phyloP scores from a whole-genome alignment of 2,329 filamentous ascomycete species.

The Beauveria caledonica region DNA sequence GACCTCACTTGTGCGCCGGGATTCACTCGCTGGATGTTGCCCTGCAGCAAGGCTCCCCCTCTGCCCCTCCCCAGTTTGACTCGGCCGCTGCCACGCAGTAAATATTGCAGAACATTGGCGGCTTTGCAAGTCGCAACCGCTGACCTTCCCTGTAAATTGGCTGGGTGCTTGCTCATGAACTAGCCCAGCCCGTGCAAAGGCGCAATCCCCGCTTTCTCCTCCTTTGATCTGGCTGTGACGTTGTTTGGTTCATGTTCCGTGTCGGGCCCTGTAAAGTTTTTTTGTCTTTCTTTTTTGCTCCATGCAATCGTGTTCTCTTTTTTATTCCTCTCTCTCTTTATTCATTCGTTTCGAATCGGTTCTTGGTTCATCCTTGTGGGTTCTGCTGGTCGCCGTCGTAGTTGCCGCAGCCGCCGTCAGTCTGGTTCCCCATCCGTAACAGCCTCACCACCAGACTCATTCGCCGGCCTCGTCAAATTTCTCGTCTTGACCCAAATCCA shows the following conservation, averaged over 20 bases:
- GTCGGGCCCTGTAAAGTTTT: neutral
- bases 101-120: too few relatives aligned
- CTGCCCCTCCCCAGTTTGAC: neutral
- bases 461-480: neutral
- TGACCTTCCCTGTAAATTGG: neutral
- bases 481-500: neutral
- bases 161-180: neutral
- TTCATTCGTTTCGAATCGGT: neutral
- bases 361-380: neutral
- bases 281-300: neutral
- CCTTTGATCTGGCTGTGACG: slow-evolving; percentile 10
- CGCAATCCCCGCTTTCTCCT: slow-evolving; percentile 10
- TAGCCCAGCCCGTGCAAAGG: neutral
- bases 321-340: neutral
- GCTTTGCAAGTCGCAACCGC: too few relatives aligned
- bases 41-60: neutral
- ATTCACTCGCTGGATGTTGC: neutral
- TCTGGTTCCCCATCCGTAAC: neutral
- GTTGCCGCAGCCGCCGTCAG: neutral
- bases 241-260: neutral
- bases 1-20: slow-evolving; percentile 3
- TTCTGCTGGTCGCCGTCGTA: neutral
- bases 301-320: neutral
- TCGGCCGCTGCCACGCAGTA: neutral
- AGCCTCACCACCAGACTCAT: slow-evolving; percentile 1